Conservation (phyloP, 2,329 filamentous ascomycete genomes). For the Phialemoniopsis sp. region DNA sequence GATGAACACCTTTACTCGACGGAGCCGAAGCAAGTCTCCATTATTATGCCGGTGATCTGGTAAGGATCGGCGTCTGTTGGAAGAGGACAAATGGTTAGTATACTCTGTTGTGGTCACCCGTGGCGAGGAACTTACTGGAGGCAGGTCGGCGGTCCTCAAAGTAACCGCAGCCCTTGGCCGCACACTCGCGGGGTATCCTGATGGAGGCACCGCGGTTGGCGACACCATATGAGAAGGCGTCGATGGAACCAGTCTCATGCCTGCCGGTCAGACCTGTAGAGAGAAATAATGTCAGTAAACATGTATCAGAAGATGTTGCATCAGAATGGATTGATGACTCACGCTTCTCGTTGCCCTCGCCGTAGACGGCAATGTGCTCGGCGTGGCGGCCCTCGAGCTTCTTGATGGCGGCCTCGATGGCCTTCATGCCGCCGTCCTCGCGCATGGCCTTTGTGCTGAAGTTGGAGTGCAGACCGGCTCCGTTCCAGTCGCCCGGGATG, state of each 20-base stretch:
- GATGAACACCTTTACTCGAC: neutral
- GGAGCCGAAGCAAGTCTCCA: conserved; percentile 19
- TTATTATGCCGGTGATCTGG: conserved; percentile 48
- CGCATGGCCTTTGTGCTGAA: conserved; percentile 90
- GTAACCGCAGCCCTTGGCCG: conserved; percentile 71
- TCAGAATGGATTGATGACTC: conserved; percentile 17
- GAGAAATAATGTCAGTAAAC: neutral
- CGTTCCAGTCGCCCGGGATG: conserved; percentile 93
- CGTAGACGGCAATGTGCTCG: conserved; percentile 87
- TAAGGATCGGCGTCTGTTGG: conserved; percentile 33
- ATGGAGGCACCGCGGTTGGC: conserved; percentile 95
- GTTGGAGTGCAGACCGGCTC: conserved; percentile 70
- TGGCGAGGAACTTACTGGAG: conserved; percentile 37
- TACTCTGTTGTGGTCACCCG: too few species aligned
- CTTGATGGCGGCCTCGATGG: conserved; percentile 83
- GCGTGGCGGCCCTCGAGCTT: conserved; percentile 74
- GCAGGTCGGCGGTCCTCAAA: conserved; percentile 58
- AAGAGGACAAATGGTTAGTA: too few species aligned
- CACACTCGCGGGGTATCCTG: conserved; percentile 67
- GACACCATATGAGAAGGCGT: conserved; percentile 89
- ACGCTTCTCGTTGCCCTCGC: conserved; percentile 91
- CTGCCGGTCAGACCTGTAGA: conserved; percentile 78
- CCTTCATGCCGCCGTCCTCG: conserved; percentile 88
- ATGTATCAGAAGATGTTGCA: neutral
- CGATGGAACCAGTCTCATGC: conserved; percentile 92